A percentile compares a stretch with the other conserved stretches of the same genome.
phyloP scores from a whole-genome alignment of 2,329 filamentous ascomycete genomes.

The Cadophora luteo-olivacea region DNA sequence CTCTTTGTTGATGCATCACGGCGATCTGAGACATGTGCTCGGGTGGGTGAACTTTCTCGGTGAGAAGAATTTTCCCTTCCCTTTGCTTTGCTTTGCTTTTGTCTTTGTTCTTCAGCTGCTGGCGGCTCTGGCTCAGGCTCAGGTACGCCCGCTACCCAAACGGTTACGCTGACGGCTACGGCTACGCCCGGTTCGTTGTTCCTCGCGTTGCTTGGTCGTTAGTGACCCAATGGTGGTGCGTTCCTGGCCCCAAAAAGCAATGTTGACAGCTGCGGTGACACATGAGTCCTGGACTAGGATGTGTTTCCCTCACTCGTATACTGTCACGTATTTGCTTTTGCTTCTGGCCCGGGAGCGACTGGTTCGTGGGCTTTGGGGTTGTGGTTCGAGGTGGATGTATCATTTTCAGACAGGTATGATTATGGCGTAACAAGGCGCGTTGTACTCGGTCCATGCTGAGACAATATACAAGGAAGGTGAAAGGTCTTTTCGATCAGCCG shows the following conservation, averaged over 20 bases:
- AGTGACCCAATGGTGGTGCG: neutral
- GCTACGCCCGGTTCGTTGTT: conserved; percentile 7
- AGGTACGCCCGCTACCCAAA: neutral
- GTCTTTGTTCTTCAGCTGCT: neutral
- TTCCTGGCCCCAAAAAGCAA: conserved; percentile 7
- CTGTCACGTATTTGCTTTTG: conserved; percentile 2
- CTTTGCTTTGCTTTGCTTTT: neutral
- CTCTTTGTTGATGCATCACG: neutral
- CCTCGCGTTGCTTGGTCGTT: neutral
- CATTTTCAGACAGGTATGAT: neutral
- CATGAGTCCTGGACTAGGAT: conserved; percentile 8
- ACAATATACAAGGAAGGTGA: conserved; percentile 5
- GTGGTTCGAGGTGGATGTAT: conserved; percentile 14
- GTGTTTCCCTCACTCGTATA: neutral
- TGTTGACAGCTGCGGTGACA: conserved; percentile 15
- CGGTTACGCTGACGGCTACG: neutral
- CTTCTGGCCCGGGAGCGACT: neutral
- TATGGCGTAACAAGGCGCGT: neutral
- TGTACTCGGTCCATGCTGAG: neutral
- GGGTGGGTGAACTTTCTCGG: neutral
- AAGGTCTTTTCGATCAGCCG: conserved; percentile 3
- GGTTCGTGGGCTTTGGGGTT: conserved; percentile 10
- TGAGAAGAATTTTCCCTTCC: neutral
- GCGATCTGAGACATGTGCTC: conserved; percentile 16
- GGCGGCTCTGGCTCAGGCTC: neutral